Evolutionary conservation across 2,329 filamentous ascomycete species (phyloP), one percentile per base, ranked within the genome.

Genomic region (Aspergillus pseudoterreus): DNA sequence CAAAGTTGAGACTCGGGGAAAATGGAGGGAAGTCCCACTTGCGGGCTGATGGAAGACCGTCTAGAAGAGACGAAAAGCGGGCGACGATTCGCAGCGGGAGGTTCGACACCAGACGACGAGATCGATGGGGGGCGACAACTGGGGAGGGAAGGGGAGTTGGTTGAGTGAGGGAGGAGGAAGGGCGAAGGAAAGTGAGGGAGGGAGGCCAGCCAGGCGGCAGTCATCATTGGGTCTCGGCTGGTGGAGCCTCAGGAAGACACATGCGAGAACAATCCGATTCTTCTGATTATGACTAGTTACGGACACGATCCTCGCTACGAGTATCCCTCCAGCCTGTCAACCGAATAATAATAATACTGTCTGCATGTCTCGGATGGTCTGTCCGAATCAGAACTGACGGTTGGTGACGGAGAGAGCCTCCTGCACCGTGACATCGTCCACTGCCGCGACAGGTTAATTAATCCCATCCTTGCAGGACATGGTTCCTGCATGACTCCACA

Each of bases 341-440:
- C 22, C 22, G 4, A 30, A 30, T 30, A 30, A 30, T 30, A 30
- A 30, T 30, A 9, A 30, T 11, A 30, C 10, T 10, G 27, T 30
- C 6, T 30, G 27, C 27, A 30, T 30, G 35, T 38, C 12, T n/a
- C 35, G 15, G 35, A 38, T 15, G 35, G 35, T 9, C 9, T 8
- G 27, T 30, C 27, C 27, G 27, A 4, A 10, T 30, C 27, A 30
- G 8, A 30, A 30, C 27, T 11, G 46, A 22, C 22, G 22, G 5
- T 22, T 22, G 22, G 22, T 22, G 22, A 22, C 4, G 22, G 22
- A 22, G 22, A 22, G n/a, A 15, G 36, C 41, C 38, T n/a, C 32
- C 32, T 51, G 50, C 50, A 51, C 39, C 44, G 45, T 51, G 50
- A 51, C 50, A 51, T 51, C 50, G 50, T 17, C 15, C 39, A 41